Base-by-base conservation (phyloP, 352 stramenopile species). In the Peronospora destructor region DNA sequence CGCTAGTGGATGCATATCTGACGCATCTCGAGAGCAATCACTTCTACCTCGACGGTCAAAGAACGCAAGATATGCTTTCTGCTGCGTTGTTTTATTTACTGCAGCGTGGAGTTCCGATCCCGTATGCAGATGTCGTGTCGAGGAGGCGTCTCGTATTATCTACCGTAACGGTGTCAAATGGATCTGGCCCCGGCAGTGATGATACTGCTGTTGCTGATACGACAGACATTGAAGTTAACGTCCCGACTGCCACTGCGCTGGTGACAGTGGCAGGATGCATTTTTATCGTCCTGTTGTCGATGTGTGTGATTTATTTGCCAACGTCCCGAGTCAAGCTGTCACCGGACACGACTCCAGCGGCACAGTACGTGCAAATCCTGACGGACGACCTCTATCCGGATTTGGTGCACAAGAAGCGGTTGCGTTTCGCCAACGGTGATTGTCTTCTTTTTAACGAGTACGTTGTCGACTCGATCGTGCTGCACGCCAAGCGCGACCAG, bases 361-460 rank as follows among this genome's bases (percentile, higher is more conserved):
- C 73, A 6, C 71, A 84, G 45, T 87, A 85, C 34, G 71, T 87
- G 19, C 68, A 84, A 51, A 82, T 87, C 37, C 61, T 85, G 34
- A 87, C 76, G 6, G 76, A 87, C 48, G 73, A 87, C 45, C 47
- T 80, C 51, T 87, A 87, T 33, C 76, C 76, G 0, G 68, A 85
- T 29, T 34, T 84, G 25, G 73, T 87, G 19, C 69, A 87, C 67
- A 84, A 87, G 64, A 87, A 87, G 53, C 66, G 71, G 1, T 61
- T 87, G 29, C 68, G 71, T 6, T 84, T 85, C 45, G 56, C 60
- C 14, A 85, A 84, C 35, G 76, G 76, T 34, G 76, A 87, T 37
- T 71, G 61, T 40, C 47, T 87, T 46, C 53, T 74, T 4, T 83
- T 87, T 49, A 77, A 84, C 50, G 76, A 87, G 52, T 87, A 84